Percentiles rank a stretch among this genome's conserved stretches.
Conservation (phyloP, 2,329 filamentous ascomycete species). For the Coleophoma cylindrospora region DNA sequence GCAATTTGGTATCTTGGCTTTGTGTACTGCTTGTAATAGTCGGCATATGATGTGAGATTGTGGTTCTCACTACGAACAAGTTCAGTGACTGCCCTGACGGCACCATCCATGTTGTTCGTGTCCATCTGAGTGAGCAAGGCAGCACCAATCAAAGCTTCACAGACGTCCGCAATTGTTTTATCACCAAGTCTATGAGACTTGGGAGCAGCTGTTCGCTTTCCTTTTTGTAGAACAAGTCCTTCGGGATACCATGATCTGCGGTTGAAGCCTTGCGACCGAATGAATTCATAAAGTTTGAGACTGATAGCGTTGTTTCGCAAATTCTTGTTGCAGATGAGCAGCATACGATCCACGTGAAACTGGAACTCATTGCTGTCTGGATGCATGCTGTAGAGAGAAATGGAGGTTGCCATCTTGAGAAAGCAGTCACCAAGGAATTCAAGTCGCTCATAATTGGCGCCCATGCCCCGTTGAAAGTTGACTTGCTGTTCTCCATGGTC, state of each 20-base stretch:
- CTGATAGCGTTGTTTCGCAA: slow-evolving; percentile 72
- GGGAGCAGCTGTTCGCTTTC: slow-evolving; percentile 57
- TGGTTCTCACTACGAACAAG: slow-evolving; percentile 70
- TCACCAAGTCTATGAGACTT: slow-evolving; percentile 67
- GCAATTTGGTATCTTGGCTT: slow-evolving; percentile 67
- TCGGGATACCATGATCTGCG: slow-evolving; percentile 81
- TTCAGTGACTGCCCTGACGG: slow-evolving; percentile 58
- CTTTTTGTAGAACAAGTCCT: slow-evolving; percentile 65
- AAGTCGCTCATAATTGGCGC: slow-evolving; percentile 88
- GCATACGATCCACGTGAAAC: slow-evolving; percentile 87
- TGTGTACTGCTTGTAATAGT: slow-evolving; percentile 68
- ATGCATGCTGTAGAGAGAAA: slow-evolving; percentile 73
- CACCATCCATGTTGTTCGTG: slow-evolving; percentile 45
- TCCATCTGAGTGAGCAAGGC: slow-evolving; percentile 51
- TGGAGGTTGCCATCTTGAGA: slow-evolving; percentile 91
- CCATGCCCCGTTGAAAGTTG: slow-evolving; percentile 81
- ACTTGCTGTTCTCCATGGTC: slow-evolving; percentile 64
- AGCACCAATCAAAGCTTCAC: slow-evolving; percentile 89
- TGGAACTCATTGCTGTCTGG: slow-evolving; percentile 78
- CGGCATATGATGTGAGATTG: slow-evolving; percentile 59
- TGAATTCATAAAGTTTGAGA: slow-evolving; percentile 64
- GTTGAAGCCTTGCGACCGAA: slow-evolving; percentile 79
- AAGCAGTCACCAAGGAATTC: slow-evolving; percentile 94
- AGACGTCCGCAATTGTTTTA: slow-evolving; percentile 92
- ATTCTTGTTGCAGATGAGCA: slow-evolving; percentile 86